Base-by-base conservation (phyloP, 805 yeast species). In the Wickerhamomyces subpelliculosus region DNA sequence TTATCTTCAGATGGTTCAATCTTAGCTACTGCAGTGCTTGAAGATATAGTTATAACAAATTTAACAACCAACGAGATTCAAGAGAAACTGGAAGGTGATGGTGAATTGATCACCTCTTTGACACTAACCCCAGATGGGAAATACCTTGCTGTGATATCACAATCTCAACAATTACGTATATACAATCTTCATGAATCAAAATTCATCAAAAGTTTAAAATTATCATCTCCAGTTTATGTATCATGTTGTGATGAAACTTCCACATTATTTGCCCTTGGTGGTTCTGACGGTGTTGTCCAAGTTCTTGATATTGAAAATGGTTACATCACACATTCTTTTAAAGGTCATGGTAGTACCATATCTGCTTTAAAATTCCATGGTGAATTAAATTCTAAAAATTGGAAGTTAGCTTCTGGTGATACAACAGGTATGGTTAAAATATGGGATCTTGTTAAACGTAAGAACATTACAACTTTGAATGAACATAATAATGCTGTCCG, bases 291-390 rank as follows among this genome's bases (percentile, higher is more conserved):
- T 34, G 73, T 79, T 30, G 83, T 89, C 14, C 79, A 85, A 32
- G 94, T 93, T 1, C 88, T 95, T 82, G 99, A 93, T 59, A 72
- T 93, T 27, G 89, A 79, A 46, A 88, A 88, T 26, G 89, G 93
- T 1, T 86, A 73, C 47, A 75, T 83, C 4, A 93, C 98, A 0
- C 98, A 93, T 60, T 79, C 86, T 12, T 71, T 93, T 40, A 83
- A 84, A 58, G 97, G 98, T 1, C 99, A 93, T 58, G 95, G 96
- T 17, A 80, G 93, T 11, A 83, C 95, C 3, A 71, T 90, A 29
- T 81, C 95, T 33, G 76, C 93, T 4, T 59, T 90, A 39, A 62
- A 65, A 34, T 87, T 93, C 57, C 72, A 72, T 55, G 97, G 97
- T 10, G 78, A 77, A 43, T 63, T 77, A 31, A 82, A 84, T 46